Percentiles rank a stretch among this genome's conserved stretches.
These are phyloP conservation scores for Exophiala sp. DNA, from an alignment of 2,329 filamentous ascomycete species.

Conservation along the genomic window DNA sequence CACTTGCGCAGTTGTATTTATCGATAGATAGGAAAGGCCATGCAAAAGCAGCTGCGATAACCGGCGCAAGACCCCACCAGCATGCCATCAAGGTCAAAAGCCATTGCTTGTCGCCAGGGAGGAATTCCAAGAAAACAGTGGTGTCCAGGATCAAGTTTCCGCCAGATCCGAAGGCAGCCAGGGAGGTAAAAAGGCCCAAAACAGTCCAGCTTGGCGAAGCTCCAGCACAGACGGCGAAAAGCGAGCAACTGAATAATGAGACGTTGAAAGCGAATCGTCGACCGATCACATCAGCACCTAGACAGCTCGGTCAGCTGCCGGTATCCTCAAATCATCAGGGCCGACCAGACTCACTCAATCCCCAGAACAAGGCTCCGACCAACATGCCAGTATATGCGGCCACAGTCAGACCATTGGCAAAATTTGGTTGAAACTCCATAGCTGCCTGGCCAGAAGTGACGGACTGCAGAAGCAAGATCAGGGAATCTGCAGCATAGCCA, in stretches of 20 bases:
- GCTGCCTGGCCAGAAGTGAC: constrained; percentile 24
- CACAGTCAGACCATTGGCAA: constrained; percentile 33
- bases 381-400: constrained; percentile 43
- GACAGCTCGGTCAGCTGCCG: neutral
- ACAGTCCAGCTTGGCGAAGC: constrained; percentile 57
- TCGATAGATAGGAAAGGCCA: constrained; percentile 24
- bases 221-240: constrained; percentile 63
- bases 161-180: constrained; percentile 35
- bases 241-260: constrained; percentile 60
- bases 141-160: constrained; percentile 33
- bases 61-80: constrained; percentile 34
- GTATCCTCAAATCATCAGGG: neutral
- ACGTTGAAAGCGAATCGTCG: constrained; percentile 66
- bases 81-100: constrained; percentile 40
- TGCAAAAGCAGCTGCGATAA: constrained; percentile 25
- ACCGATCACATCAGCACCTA: constrained; percentile 62
- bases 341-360: constrained; percentile 45
- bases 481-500: constrained; percentile 45
- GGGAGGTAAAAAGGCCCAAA: constrained; percentile 21
- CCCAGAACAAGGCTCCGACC: constrained; percentile 60
- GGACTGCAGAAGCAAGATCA: constrained; percentile 31
- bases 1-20: constrained; percentile 22
- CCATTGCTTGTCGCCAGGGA: constrained; percentile 60
- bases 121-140: constrained; percentile 56
- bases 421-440: constrained; percentile 23